Conservation (phyloP, 73 alveolate species). For the Diophrys sp. region DNA sequence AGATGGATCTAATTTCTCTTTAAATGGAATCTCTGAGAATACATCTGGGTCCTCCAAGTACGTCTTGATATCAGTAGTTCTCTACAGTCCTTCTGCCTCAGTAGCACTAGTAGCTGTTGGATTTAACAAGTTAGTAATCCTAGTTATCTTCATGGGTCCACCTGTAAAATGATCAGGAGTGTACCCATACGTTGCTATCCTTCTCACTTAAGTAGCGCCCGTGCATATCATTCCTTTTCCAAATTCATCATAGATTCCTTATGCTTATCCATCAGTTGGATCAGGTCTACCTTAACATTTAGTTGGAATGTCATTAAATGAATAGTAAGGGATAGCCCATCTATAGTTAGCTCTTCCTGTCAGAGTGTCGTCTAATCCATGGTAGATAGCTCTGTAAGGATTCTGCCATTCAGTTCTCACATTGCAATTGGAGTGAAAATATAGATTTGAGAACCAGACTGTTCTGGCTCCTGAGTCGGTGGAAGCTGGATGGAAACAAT, state of each 20-base stretch:
- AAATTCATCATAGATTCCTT: neutral
- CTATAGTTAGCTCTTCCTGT: neutral
- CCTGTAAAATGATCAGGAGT: neutral
- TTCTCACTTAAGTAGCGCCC: neutral
- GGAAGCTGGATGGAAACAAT: slow-evolving; percentile 19
- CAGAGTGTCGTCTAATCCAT: neutral
- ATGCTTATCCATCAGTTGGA: neutral
- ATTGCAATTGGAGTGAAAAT: neutral
- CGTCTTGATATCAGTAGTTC: too few species aligned
- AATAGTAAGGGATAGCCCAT: neutral
- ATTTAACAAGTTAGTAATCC: neutral
- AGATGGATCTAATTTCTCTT: slow-evolving; percentile 5
- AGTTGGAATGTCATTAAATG: neutral
- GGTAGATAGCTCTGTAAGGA: neutral
- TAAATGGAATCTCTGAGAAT: neutral
- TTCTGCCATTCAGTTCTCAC: neutral
- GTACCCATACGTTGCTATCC: neutral
- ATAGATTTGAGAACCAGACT: slow-evolving; percentile 1
- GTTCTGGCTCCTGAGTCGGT: slow-evolving; percentile 17
- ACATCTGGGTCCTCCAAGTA: slow-evolving; percentile 7
- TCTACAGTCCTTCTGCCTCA: too few species aligned
- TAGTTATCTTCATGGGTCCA: neutral
- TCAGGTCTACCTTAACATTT: neutral
- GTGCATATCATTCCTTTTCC: neutral
- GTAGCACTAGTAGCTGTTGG: neutral